Conservation (phyloP, 1,284 basidiomycete species). For the Cryptococcus depauperatus region DNA sequence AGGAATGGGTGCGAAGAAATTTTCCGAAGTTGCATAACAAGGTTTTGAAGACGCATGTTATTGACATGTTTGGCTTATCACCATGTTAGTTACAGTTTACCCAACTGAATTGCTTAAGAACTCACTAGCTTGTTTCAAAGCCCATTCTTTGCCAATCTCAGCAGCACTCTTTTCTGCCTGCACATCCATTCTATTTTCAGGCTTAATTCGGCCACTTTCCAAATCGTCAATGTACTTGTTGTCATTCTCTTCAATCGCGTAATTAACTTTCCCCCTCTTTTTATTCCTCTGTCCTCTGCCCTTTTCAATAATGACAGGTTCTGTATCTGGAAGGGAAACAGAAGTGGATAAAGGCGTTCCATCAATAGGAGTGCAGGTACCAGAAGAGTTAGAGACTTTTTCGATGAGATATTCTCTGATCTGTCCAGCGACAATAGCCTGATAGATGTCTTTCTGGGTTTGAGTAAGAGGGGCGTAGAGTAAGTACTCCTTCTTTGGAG, state of each 20-base stretch:
- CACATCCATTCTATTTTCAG: conserved; percentile 37
- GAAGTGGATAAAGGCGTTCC: conserved; percentile 10
- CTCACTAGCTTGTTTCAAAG: conserved; percentile 56
- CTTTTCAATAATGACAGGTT: too few relatives aligned
- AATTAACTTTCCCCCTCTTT: conserved; percentile 43
- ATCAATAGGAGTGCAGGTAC: conserved; percentile 8
- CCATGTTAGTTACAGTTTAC: neutral
- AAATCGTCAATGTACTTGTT: conserved; percentile 61
- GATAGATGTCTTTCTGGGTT: conserved; percentile 74
- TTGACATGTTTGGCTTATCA: conserved; percentile 78
- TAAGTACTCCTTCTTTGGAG: conserved; percentile 86
- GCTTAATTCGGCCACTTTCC: conserved; percentile 47
- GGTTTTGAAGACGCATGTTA: conserved; percentile 85
- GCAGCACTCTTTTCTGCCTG: conserved; percentile 45
- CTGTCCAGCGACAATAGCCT: conserved; percentile 62
- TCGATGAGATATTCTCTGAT: conserved; percentile 60
- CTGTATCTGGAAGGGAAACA: conserved; percentile 15
- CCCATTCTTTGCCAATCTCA: conserved; percentile 53
- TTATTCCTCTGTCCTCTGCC: conserved; percentile 41
- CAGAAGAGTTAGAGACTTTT: conserved; percentile 33
- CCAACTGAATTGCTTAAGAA: conserved; percentile 12
- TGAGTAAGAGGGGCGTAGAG: conserved; percentile 81
- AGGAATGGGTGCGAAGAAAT: conserved; percentile 90
- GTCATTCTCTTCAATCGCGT: conserved; percentile 56
- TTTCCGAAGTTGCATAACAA: conserved; percentile 87